Evolutionary conservation across 2,329 filamentous ascomycete species (phyloP).

Genomic region (Phaeophleospora eucalypticola): DNA sequence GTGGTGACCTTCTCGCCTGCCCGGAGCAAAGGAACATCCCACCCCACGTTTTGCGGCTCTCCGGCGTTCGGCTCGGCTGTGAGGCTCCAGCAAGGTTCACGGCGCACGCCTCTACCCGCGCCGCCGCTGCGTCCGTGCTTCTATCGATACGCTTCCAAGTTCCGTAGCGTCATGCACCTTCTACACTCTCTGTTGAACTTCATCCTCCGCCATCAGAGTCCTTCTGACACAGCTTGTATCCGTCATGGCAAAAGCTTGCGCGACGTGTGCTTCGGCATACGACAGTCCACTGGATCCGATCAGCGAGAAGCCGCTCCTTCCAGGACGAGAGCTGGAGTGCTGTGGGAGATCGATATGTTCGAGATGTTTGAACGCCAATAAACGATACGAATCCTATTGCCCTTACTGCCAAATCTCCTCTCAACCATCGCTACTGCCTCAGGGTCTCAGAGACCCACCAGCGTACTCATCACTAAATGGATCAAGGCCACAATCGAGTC

Average conservation of each 20-base stretch:
- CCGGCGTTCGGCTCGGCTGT: too few relatives aligned
- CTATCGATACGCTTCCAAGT: background rate
- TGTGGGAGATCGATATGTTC: constrained; percentile 69
- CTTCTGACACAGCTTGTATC: background rate
- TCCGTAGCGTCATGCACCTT: background rate
- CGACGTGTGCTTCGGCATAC: constrained; percentile 31
- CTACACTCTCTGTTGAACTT: too few relatives aligned
- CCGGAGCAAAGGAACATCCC: too few relatives aligned
- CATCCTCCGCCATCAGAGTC: constrained; percentile 1
- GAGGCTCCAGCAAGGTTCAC: too few relatives aligned
- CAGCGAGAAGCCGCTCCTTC: constrained; percentile 57
- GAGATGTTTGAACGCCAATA: constrained; percentile 64
- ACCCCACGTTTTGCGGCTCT: too few relatives aligned
- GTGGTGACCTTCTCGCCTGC: too few relatives aligned
- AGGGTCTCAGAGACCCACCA: constrained; percentile 65
- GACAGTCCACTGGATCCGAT: constrained; percentile 20
- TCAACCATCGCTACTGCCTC: constrained; percentile 56
- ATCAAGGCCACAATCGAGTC: constrained; percentile 9
- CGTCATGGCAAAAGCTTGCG: constrained; percentile 26
- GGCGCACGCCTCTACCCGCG: background rate
- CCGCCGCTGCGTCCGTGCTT: background rate
- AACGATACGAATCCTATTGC: constrained; percentile 62
- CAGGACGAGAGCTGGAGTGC: constrained; percentile 62
- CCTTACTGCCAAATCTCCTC: constrained; percentile 74
- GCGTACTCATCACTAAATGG: constrained; percentile 48